These are phyloP conservation scores for Macrotyloma uniflorum DNA, from an alignment of 306 rosid species.

Conservation along the genomic window DNA sequence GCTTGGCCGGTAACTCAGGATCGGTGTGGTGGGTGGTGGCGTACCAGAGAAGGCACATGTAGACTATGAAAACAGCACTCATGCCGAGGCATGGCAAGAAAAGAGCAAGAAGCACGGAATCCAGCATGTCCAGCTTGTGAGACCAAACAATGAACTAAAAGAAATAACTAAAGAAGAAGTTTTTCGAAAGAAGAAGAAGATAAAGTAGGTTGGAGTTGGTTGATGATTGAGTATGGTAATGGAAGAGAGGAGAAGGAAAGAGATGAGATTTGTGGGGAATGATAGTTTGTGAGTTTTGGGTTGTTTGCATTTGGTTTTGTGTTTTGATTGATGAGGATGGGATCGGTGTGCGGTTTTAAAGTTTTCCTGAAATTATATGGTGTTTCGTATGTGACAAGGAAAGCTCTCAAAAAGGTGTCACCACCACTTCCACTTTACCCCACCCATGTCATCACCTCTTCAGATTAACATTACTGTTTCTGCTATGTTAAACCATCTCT, in stretches of 20 bases:
- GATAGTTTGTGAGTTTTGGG: too few species aligned
- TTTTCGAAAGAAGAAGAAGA: neutral
- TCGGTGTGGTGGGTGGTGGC: constrained; percentile 44
- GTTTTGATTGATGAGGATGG: neutral
- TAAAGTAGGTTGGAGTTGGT: too few species aligned
- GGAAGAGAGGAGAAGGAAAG: neutral
- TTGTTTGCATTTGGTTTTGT: neutral
- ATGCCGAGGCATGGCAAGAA: constrained; percentile 73
- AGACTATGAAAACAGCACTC: constrained; percentile 59
- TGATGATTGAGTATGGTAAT: neutral
- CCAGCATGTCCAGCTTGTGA: constrained; percentile 43
- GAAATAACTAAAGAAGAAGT: too few species aligned
- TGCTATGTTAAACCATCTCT: too few species aligned
- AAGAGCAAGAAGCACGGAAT: constrained; percentile 66
- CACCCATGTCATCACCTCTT: neutral
- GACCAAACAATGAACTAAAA: too few species aligned
- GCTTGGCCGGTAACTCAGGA: constrained; percentile 40
- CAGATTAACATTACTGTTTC: neutral
- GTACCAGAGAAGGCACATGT: constrained; percentile 77
- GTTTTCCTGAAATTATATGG: neutral
- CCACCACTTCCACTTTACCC: neutral
- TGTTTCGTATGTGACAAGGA: constrained; percentile 35
- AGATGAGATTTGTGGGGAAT: neutral
- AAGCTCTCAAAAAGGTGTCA: neutral
- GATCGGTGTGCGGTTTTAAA: neutral